Evolutionary conservation across 2,329 filamentous ascomycete genomes (phyloP).

Genomic region (Botrytis fragariae): DNA sequence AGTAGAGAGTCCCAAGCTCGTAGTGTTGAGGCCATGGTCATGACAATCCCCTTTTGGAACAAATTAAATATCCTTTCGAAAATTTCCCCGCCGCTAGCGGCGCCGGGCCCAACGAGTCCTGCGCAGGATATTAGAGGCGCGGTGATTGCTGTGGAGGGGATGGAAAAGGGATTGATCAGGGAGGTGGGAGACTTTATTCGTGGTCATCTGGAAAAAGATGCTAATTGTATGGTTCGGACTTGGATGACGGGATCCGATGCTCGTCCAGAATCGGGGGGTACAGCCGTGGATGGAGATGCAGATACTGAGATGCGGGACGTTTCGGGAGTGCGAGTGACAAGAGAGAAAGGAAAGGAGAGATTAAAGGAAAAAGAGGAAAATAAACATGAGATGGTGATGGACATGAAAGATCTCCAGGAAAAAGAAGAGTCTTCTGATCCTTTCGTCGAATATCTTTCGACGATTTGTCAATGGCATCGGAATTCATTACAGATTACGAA

Average conservation of each 20-base stretch:
- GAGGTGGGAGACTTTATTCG: conserved; percentile 62
- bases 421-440: conserved; percentile 34
- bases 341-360: neutral
- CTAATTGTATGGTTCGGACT: conserved; percentile 32
- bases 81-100: conserved; percentile 67
- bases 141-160: conserved; percentile 80
- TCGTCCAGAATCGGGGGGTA: neutral
- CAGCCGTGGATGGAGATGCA: neutral
- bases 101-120: conserved; percentile 39
- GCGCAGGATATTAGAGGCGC: conserved; percentile 61
- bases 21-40: conserved; percentile 67
- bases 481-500: conserved; percentile 68
- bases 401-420: neutral
- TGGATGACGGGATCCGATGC: conserved; percentile 27
- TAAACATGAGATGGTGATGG: conserved; percentile 1
- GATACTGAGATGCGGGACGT: conserved; percentile 29
- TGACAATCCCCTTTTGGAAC: conserved; percentile 69
- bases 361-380: neutral
- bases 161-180: conserved; percentile 50
- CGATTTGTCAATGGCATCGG: conserved; percentile 71
- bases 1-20: conserved; percentile 42
- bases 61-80: conserved; percentile 75
- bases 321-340: neutral
- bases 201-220: conserved; percentile 33
- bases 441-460: conserved; percentile 61